These are phyloP conservation scores for Houttuynia cordata DNA, from an alignment of 164 flowering plant genomes.

Conservation along the genomic window DNA sequence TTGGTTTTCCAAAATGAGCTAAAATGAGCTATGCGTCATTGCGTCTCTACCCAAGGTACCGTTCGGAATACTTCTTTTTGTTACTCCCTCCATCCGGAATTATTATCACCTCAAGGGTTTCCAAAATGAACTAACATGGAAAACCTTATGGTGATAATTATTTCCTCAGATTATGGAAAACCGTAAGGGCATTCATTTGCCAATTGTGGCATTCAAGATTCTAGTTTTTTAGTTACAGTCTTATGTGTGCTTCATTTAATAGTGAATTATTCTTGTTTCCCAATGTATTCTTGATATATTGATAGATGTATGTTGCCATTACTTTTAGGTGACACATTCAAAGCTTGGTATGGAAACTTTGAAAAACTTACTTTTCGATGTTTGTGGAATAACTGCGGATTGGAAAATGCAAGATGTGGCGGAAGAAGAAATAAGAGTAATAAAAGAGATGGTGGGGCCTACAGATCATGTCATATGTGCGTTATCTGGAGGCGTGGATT, in stretches of 20 bases:
- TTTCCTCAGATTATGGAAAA: too few relatives aligned
- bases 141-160: too few relatives aligned
- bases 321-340: constrained; percentile 79
- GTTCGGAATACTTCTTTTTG: too few relatives aligned
- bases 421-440: constrained; percentile 72
- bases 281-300: too few relatives aligned
- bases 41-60: too few relatives aligned
- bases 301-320: neutral
- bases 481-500: constrained; percentile 92
- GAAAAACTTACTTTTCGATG: constrained; percentile 56
- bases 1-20: too few relatives aligned
- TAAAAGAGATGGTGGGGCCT: constrained; percentile 42
- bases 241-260: neutral
- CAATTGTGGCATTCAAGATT: neutral
- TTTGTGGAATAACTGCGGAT: constrained; percentile 62
- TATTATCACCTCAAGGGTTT: too few relatives aligned
- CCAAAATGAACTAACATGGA: too few relatives aligned
- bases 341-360: constrained; percentile 88
- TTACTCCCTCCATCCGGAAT: too few relatives aligned
- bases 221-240: neutral
- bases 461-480: constrained; percentile 94
- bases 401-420: constrained; percentile 90
- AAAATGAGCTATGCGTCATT: too few relatives aligned
- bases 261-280: too few relatives aligned
- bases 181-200: too few relatives aligned